Evolutionary conservation across 306 rosid genomes (phyloP), one percentile per base, ranked within the genome.

Genomic region (Gynostemma pentaphyllum): DNA sequence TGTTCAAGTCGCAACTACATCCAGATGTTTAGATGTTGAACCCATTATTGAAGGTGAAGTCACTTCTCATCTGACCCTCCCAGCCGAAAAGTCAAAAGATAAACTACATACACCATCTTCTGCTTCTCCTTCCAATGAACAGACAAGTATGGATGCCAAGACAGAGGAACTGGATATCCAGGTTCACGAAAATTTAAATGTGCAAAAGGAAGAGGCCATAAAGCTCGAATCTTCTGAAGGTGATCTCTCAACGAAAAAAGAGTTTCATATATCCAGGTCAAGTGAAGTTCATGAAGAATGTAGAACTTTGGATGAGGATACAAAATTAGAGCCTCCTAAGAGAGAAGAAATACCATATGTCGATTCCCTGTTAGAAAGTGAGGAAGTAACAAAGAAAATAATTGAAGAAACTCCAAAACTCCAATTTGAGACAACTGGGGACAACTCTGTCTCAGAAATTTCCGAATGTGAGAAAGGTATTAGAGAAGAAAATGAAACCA

Each of bases 81-180:
- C n/a, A n/a, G n/a, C n/a, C n/a, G n/a, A n/a, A n/a, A n/a, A n/a
- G n/a, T n/a, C n/a, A n/a, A n/a, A n/a, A n/a, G n/a, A n/a, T n/a
- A n/a, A n/a, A n/a, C n/a, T n/a, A 26, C 79, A 73, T 45, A 28
- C 18, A 32, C 53, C 54, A 60, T 36, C 76, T 51, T 14, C 51
- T n/a, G 23, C 54, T 19, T 12, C 47, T 36, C 59, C 54, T 64
- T 36, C 72, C 0, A 30, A 22, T 39, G 71, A 68, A 55, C 53
- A 64, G 26, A 61, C 40, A 45, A 36, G 2, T 11, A 71, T 36
- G 47, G 74, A 63, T 1, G 68, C 55, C 9, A 44, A 46, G 13
- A 42, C 16, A 41, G 26, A 44, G 49, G 72, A 66, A 36, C 26
- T 23, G 66, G 60, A 59, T 45, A 21, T 26, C 5, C 56, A 10